These are phyloP conservation scores for Colletotrichum sp. DNA, from an alignment of 2,329 filamentous ascomycete genomes.

Conservation along the genomic window DNA sequence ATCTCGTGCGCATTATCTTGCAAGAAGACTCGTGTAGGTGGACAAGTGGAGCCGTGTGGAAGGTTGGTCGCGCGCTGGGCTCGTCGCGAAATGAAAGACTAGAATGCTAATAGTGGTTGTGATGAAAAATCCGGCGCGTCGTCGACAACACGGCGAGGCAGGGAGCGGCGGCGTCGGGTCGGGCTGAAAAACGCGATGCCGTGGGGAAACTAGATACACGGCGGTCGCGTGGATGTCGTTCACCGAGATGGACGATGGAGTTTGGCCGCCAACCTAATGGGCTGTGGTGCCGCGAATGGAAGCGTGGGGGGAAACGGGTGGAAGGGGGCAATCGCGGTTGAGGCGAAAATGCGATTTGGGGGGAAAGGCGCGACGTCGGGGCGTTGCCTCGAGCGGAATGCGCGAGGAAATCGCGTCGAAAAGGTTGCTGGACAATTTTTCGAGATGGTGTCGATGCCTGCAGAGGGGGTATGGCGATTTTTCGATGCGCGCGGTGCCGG, in stretches of 20 bases:
- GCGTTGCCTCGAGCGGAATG: slow-evolving; percentile 44
- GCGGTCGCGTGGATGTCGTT: slow-evolving; percentile 16
- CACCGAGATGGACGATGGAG: slow-evolving; percentile 21
- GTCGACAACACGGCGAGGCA: neutral
- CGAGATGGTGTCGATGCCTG: slow-evolving; percentile 65
- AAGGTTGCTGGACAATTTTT: slow-evolving; percentile 55
- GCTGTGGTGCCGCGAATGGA: slow-evolving; percentile 16
- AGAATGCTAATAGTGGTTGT: slow-evolving; percentile 14
- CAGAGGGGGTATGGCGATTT: slow-evolving; percentile 65
- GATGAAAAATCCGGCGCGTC: slow-evolving; percentile 21
- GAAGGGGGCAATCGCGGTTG: slow-evolving; percentile 32
- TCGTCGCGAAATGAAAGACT: slow-evolving; percentile 23
- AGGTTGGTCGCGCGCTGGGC: slow-evolving; percentile 18
- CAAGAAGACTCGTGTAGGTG: neutral
- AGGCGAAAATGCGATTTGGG: slow-evolving; percentile 47
- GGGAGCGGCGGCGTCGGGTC: slow-evolving; percentile 4
- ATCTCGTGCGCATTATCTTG: slow-evolving; percentile 24
- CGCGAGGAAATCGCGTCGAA: slow-evolving; percentile 61
- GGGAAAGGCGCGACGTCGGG: slow-evolving; percentile 44
- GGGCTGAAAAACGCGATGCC: slow-evolving; percentile 5
- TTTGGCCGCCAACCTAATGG: slow-evolving; percentile 6
- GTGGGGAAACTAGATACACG: slow-evolving; percentile 14
- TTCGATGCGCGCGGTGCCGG: slow-evolving; percentile 63
- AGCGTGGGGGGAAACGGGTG: slow-evolving; percentile 25
- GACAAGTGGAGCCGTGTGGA: slow-evolving; percentile 14